Base-by-base conservation (phyloP, 2,329 filamentous ascomycete species). In the Curvularia lunata region DNA sequence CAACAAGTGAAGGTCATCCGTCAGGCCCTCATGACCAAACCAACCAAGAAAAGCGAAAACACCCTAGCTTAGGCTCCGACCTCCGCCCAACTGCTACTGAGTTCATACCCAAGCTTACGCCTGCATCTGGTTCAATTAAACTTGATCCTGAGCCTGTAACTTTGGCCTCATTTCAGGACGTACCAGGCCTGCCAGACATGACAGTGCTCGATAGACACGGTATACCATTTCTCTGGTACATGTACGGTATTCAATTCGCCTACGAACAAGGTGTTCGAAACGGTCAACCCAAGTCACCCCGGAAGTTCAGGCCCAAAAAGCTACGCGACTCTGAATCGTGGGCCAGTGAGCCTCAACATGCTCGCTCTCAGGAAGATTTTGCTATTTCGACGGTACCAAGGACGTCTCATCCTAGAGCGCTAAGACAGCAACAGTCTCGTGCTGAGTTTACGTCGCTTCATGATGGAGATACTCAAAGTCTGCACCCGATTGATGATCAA, bases 21-120 rank as follows among this genome's bases (percentile, higher is more conserved):
- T 52, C 63, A 5, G 46, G 18, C 21, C 18, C 21, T 1, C 51
- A 48, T 5, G 45, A 38, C 10, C 50, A 65, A n/a, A 45, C 46
- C 9, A 21, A 45, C 13, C 66, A 63, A 48, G 55, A 62, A 28
- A 18, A 47, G 19, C 70, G 66, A n/a, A 48, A 51, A 16, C 58
- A 57, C 19, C 67, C 65, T 25, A 68, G 55, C 53, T 32, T 50
- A 23, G 30, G 54, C 9, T 73, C 72, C 0, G 65, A 69, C 21
- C 59, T 76, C 19, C 68, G 74, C 32, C 64, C 74, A 12, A 75
- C 71, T 32, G 74, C 73, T 4, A 56, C 65, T 6, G 70, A 67
- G 18, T 76, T 76, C 27, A 55, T 74, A 34, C 73, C 73, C 32
- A 56, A 59, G 9, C 34, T 43, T 27, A 21, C 18, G 4, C 9